Evolutionary conservation across 495 filamentous ascomycete species (phyloP), one percentile per base, ranked within the genome.

Genomic region (Trichocladium antarcticum): DNA sequence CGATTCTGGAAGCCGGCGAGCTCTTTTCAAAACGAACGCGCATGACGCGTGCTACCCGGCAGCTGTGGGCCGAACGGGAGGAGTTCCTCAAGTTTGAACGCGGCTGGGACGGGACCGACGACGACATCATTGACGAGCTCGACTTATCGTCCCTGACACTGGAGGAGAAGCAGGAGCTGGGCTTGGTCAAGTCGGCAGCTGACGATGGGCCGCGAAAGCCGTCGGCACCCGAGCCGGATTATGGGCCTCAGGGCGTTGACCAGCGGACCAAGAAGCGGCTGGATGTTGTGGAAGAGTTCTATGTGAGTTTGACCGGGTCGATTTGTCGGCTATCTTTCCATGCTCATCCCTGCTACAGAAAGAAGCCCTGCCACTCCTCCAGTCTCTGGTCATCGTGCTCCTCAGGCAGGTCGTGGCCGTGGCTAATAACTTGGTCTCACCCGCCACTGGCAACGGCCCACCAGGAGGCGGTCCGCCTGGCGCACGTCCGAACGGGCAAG

Each of bases 41-140:
- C 51, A 94, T 89, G 75, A 90, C 87, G 0, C 71, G 93, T 45
- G 86, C 87, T 1, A 92, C 92, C 72, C 78, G 82, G 42, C 93
- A 98, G 64, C 70, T 98, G 29, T 98, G 92, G 92, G 81, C 93
- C 55, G 90, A 95, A 63, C 75, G 90, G 34, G 88, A 95, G 59
- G 77, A 74, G 36, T 97, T 89, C 52, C 83, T 95, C 68, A 88
- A 84, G 59, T 90, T 85, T 51, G 89, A 96, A 52, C 75, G 92
- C 34, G 90, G 90, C 3, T 96, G 87, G 87, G 79, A 83, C 39
- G 69, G 70, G 0, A 62, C 58, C 0, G 60, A 74, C 22, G 64
- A 68, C 3, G 77, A 83, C 35, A 68, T 78, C 1, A 62, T 70
- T 4, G 68, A 70, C 15, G 71, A 72, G 28, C 57, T 75, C 2